Evolutionary conservation across 202 grass and related monocot species (phyloP).

Genomic region (Sporobolus alterniflorus): DNA sequence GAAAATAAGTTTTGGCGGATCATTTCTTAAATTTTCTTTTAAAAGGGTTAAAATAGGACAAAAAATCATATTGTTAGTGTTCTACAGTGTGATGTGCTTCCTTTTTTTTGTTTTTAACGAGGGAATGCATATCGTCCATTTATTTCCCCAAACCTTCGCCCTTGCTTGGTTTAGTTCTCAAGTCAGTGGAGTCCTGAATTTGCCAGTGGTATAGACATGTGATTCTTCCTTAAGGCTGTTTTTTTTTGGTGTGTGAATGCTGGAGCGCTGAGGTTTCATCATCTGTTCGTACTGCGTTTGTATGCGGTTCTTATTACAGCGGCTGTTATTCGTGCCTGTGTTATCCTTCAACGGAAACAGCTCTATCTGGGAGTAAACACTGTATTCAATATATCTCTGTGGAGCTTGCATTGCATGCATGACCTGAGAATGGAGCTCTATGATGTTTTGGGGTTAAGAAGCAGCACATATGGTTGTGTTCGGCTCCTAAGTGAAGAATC

Average conservation of each 20-base stretch:
- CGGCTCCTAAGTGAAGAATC: not conserved
- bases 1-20: too few relatives aligned
- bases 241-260: not conserved
- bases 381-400: not conserved
- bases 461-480: not conserved
- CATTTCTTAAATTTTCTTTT: too few relatives aligned
- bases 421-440: not conserved
- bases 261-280: not conserved
- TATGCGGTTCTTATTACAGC: not conserved
- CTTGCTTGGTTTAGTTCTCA: slow-evolving; percentile 5
- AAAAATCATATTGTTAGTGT: too few relatives aligned
- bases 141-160: not conserved
- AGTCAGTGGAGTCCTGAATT: slow-evolving; percentile 20
- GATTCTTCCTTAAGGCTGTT: not conserved
- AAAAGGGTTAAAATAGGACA: too few relatives aligned
- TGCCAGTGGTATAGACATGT: not conserved
- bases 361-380: not conserved
- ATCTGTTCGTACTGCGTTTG: not conserved
- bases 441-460: not conserved
- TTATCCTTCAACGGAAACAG: not conserved
- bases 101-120: not conserved
- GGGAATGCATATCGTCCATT: not conserved
- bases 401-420: not conserved
- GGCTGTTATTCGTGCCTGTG: not conserved
- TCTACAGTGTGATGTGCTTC: too few relatives aligned